Evolutionary conservation across 768 basidiomycete genomes (phyloP).

Genomic region (Suillus variegatus): DNA sequence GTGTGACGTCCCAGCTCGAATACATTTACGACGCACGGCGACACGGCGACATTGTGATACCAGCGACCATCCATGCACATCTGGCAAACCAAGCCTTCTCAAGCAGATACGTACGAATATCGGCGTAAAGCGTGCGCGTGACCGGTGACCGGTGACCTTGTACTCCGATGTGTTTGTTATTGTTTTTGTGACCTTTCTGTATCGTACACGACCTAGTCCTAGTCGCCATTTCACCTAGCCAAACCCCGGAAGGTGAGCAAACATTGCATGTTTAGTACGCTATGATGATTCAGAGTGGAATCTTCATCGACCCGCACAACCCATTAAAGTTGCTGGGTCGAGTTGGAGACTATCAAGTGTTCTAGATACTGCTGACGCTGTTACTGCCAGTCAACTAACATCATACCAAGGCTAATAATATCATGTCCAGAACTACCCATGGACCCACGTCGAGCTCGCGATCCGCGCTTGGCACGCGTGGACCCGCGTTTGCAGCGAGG

Average conservation of each 20-base stretch:
- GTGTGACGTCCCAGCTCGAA: neutral
- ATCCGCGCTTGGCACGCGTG: conserved; percentile 73
- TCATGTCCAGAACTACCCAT: conserved; percentile 37
- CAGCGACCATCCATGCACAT: neutral
- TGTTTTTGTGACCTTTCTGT: neutral
- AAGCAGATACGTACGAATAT: conserved; percentile 8
- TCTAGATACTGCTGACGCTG: conserved; percentile 92
- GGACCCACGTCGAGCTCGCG: conserved; percentile 81
- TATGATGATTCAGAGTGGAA: conserved; percentile 95
- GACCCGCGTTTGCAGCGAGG: conserved; percentile 65
- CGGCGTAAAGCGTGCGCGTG: neutral
- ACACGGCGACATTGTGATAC: neutral
- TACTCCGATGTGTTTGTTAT: conserved; percentile 1
- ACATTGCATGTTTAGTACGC: conserved; percentile 9
- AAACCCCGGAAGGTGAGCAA: conserved; percentile 21
- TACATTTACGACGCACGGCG: neutral
- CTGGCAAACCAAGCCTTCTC: neutral
- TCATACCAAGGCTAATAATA: conserved; percentile 18
- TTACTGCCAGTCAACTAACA: conserved; percentile 8
- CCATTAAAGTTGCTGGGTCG: conserved; percentile 50
- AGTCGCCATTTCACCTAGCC: neutral
- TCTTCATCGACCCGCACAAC: conserved; percentile 65
- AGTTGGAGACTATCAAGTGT: conserved; percentile 74
- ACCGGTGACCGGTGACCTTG: neutral
- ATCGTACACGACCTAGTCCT: neutral